A percentile compares a stretch with the other conserved stretches of the same genome.
These are phyloP conservation scores for Astrocystis sublimbata DNA, from an alignment of 495 filamentous ascomycete species.

Conservation along the genomic window DNA sequence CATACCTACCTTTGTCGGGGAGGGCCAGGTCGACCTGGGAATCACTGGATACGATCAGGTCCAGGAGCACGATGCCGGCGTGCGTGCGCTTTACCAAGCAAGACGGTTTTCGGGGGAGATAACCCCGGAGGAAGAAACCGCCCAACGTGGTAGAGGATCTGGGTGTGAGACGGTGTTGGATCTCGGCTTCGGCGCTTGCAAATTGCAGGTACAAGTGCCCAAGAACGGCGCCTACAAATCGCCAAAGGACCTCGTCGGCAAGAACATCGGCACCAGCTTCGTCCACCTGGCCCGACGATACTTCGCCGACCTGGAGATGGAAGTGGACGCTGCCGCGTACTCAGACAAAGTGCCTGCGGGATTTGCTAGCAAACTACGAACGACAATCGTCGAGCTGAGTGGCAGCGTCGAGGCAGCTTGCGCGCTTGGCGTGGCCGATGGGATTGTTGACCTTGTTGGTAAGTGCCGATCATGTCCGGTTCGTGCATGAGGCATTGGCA, in stretches of 20 bases:
- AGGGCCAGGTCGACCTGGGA: conserved; percentile 88
- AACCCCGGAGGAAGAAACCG: conserved; percentile 38
- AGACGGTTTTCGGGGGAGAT: conserved; percentile 56
- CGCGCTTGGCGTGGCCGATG: conserved; percentile 91
- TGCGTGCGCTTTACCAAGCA: conserved; percentile 54
- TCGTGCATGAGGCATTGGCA: background rate
- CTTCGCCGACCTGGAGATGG: conserved; percentile 72
- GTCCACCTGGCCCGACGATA: conserved; percentile 76
- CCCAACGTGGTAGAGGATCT: conserved; percentile 33
- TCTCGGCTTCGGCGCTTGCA: conserved; percentile 86
- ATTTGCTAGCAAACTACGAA: conserved; percentile 56
- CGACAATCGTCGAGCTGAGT: conserved; percentile 88
- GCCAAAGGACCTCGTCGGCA: conserved; percentile 81
- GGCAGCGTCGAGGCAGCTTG: conserved; percentile 97
- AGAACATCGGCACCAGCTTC: conserved; percentile 94
- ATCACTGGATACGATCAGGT: conserved; percentile 95
- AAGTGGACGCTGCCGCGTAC: conserved; percentile 35
- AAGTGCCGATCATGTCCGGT: conserved; percentile 37
- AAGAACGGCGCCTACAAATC: conserved; percentile 72
- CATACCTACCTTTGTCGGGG: conserved; percentile 95
- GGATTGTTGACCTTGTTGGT: conserved; percentile 98
- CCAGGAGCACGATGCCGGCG: conserved; percentile 78
- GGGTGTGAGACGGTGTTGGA: conserved; percentile 83
- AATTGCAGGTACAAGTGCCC: conserved; percentile 93
- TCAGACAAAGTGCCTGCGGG: conserved; percentile 7